Evolutionary conservation across 2,329 filamentous ascomycete genomes (phyloP).

Genomic region (Beauveria varroae): DNA sequence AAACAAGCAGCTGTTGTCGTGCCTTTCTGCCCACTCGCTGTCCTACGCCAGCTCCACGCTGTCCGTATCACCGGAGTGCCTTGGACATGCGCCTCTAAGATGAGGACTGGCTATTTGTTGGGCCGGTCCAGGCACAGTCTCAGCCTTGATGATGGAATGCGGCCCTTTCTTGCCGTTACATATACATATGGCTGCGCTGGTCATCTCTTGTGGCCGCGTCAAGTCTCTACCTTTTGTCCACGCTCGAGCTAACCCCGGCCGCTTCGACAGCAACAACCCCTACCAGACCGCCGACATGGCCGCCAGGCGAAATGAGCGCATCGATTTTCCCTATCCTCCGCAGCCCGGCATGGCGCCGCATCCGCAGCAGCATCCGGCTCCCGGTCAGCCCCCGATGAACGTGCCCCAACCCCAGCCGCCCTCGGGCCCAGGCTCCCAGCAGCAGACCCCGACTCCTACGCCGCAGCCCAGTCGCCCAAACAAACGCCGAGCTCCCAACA

Average conservation of each 20-base stretch:
- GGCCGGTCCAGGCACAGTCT: background rate
- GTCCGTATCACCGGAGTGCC: background rate
- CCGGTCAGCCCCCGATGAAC: slow-evolving; percentile 36
- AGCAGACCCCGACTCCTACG: slow-evolving; percentile 30
- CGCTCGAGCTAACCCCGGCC: background rate
- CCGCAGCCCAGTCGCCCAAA: slow-evolving; percentile 31
- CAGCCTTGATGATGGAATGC: background rate
- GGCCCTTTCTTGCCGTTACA: background rate
- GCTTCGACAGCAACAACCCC: slow-evolving; percentile 30
- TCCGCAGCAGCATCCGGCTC: slow-evolving; percentile 28
- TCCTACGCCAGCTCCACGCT: background rate
- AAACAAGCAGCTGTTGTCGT: slow-evolving; percentile 1
- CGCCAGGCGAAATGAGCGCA: slow-evolving; percentile 30
- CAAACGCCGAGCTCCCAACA: slow-evolving; percentile 34
- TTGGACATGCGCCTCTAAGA: background rate
- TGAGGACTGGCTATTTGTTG: background rate
- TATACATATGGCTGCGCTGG: background rate
- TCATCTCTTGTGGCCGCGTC: background rate
- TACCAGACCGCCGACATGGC: slow-evolving; percentile 44
- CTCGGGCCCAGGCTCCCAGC: slow-evolving; percentile 28
- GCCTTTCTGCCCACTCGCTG: background rate
- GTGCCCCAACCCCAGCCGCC: slow-evolving; percentile 28
- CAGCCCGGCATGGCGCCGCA: slow-evolving; percentile 32
- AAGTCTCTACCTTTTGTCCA: background rate
- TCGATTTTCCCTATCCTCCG: slow-evolving; percentile 34